Conservation (phyloP, 257 asterid species). For the Nicotiana attenuata region DNA sequence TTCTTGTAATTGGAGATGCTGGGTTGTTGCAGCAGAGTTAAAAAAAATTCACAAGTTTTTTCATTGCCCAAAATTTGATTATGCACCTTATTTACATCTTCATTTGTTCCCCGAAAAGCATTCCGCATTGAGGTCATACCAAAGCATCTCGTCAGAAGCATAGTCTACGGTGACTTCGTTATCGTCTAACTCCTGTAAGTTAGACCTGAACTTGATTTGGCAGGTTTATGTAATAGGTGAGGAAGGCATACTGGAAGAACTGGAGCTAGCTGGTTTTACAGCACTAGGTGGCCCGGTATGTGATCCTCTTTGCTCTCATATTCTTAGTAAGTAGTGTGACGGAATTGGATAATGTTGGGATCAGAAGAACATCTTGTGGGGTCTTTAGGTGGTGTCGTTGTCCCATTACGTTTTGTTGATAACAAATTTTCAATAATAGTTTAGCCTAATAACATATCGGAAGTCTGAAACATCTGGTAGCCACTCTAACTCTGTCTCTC, state of each 20-base stretch:
- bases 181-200: not conserved
- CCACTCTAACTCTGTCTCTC: not conserved
- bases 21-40: not conserved
- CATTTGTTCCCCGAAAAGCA: not conserved
- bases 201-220: slow-evolving; percentile 9
- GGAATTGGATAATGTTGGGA: not conserved
- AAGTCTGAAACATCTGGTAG: not conserved
- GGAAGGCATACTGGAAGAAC: slow-evolving; percentile 85
- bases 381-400: not conserved
- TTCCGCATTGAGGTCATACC: not conserved
- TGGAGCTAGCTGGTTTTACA: slow-evolving; percentile 71
- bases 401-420: not conserved
- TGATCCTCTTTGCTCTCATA: slow-evolving; percentile 12
- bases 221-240: slow-evolving; percentile 96
- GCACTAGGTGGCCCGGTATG: slow-evolving; percentile 92
- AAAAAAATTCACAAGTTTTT: not conserved
- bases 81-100: not conserved
- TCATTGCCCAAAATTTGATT: not conserved
- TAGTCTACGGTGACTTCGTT: not conserved
- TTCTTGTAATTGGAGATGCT: not conserved
- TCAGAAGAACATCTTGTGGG: not conserved
- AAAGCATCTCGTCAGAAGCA: not conserved
- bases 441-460: not conserved
- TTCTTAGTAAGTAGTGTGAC: not conserved
- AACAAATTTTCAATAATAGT: not conserved